Percentiles rank a stretch among this genome's conserved stretches.
Conservation (phyloP, 768 basidiomycete species). For the Suillus fuscotomentosus region DNA sequence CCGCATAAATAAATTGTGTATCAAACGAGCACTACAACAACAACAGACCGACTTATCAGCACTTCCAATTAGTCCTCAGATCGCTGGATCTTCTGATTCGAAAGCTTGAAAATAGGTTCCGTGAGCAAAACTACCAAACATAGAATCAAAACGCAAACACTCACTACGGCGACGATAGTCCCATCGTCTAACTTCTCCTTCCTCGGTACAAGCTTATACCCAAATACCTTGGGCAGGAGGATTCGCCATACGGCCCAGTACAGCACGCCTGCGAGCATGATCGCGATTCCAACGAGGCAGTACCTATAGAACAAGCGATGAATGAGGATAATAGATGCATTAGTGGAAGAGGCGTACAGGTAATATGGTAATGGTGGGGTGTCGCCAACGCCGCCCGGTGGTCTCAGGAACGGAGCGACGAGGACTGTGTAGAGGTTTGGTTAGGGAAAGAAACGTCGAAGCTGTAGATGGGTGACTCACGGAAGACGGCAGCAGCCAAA, state of each 20-base stretch:
- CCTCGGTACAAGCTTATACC: slow-evolving; percentile 45
- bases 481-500: slow-evolving; percentile 48
- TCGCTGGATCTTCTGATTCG: slow-evolving; percentile 4
- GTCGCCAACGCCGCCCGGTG: slow-evolving; percentile 54
- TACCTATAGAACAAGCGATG: slow-evolving; percentile 32
- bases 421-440: slow-evolving; percentile 36
- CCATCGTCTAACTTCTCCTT: slow-evolving; percentile 52
- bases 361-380: slow-evolving; percentile 63
- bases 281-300: slow-evolving; percentile 50
- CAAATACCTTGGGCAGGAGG: slow-evolving; percentile 46
- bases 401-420: slow-evolving; percentile 53
- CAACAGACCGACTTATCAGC: background rate
- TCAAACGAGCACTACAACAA: background rate
- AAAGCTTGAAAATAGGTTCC: slow-evolving; percentile 2
- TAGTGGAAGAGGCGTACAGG: slow-evolving; percentile 27
- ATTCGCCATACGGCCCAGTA: slow-evolving; percentile 60
- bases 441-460: background rate
- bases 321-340: background rate
- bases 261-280: slow-evolving; percentile 43
- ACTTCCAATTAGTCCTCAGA: background rate
- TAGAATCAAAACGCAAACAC: slow-evolving; percentile 15
- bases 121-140: background rate
- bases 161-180: slow-evolving; percentile 51
- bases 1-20: background rate
- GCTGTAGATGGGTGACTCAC: slow-evolving; percentile 30